phyloP scores from a whole-genome alignment of 176 grass and related monocot species.

The Carex scoparia region DNA sequence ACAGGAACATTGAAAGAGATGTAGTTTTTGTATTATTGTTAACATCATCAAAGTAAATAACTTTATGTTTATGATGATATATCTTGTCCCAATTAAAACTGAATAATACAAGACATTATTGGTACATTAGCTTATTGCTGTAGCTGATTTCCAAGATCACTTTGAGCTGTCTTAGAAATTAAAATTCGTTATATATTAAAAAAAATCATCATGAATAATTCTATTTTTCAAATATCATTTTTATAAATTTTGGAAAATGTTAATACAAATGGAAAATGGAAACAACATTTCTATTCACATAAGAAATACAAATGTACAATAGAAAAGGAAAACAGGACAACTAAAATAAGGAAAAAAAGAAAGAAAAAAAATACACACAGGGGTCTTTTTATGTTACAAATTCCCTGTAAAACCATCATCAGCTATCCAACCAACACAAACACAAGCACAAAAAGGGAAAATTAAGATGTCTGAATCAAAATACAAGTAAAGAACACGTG shows the following conservation, averaged over 20 bases:
- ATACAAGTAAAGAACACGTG: background rate
- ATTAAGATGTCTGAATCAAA: background rate
- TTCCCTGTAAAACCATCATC: background rate
- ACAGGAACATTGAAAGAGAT: background rate
- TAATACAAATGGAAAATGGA: background rate
- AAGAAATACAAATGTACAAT: slow-evolving; percentile 1
- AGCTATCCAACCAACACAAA: background rate
- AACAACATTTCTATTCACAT: background rate
- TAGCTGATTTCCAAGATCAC: background rate
- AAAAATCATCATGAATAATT: background rate
- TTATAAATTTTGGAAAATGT: no score
- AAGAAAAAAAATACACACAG: background rate
- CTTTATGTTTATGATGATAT: no score
- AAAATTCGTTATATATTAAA: background rate
- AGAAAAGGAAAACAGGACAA: background rate
- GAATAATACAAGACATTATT: no score
- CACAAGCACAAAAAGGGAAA: background rate
- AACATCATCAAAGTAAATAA: no score
- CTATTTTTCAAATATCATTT: background rate
- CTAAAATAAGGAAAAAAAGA: background rate
- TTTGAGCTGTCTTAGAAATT: background rate
- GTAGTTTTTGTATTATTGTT: background rate
- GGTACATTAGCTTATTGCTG: background rate
- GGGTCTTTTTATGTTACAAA: background rate
- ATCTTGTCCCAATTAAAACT: no score